Conservation (phyloP, 768 basidiomycete genomes). For the Hypsizygus marmoreus region DNA sequence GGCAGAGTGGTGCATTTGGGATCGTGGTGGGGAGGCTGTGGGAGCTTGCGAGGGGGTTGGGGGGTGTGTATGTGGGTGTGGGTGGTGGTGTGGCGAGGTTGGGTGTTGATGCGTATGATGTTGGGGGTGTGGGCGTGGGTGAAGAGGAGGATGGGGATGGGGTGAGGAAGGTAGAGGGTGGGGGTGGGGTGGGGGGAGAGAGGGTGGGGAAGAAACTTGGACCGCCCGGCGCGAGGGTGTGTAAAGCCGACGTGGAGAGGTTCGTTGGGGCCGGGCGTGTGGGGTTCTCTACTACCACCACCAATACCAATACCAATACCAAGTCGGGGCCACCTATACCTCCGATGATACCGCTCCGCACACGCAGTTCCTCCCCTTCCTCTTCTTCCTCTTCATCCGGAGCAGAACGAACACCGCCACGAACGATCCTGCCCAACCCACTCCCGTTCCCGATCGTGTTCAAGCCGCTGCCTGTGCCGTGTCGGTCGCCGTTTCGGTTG, state of each 20-base stretch:
- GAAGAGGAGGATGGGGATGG: neutral
- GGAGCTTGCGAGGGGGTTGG: constrained; percentile 56
- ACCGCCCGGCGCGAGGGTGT: constrained; percentile 6
- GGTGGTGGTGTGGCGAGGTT: constrained; percentile 57
- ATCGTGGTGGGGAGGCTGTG: constrained; percentile 40
- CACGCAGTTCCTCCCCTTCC: too few species aligned
- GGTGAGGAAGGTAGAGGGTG: too few species aligned
- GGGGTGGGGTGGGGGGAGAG: too few species aligned
- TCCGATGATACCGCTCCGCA: constrained; percentile 35
- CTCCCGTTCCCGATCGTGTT: constrained; percentile 35
- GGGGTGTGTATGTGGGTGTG: constrained; percentile 57
- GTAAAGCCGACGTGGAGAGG: constrained; percentile 2
- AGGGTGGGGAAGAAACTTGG: neutral
- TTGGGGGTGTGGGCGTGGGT: constrained; percentile 2
- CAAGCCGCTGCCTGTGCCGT: constrained; percentile 42
- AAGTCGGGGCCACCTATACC: constrained; percentile 16
- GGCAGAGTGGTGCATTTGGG: constrained; percentile 18
- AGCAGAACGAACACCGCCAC: constrained; percentile 19
- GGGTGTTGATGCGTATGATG: constrained; percentile 30
- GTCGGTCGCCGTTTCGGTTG: constrained; percentile 43
- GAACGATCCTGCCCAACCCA: constrained; percentile 31
- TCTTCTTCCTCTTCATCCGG: constrained; percentile 29
- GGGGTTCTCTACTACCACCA: neutral
- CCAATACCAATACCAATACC: constrained; percentile 4
- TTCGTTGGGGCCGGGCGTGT: constrained; percentile 8